Conservation (phyloP, 208 protist genomes). For the Acanthamoeba triangularis region DNA sequence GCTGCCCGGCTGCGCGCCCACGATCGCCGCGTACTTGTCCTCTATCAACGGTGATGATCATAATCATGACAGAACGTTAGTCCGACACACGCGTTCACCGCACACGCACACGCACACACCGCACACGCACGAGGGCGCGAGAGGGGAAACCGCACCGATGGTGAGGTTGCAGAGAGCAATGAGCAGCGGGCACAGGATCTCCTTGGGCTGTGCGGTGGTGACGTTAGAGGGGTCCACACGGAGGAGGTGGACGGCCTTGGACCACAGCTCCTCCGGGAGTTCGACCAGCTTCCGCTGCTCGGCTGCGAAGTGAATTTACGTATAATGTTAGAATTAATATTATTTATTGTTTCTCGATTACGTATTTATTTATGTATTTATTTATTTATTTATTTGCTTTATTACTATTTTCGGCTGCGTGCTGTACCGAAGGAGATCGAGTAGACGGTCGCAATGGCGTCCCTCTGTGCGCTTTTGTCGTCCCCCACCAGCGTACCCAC, state of each 20-base stretch:
- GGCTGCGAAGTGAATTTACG: not conserved
- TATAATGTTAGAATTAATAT: too few species aligned
- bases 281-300: not conserved
- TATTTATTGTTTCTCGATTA: too few species aligned
- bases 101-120: not conserved
- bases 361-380: too few species aligned
- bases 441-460: slow-evolving; percentile 18
- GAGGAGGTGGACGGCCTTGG: not conserved
- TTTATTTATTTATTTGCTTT: too few species aligned
- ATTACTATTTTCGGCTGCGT: too few species aligned
- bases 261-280: slow-evolving; percentile 4
- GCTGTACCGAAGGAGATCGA: not conserved
- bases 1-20: slow-evolving; percentile 13
- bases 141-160: not conserved
- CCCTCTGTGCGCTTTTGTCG: not conserved
- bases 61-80: too few species aligned
- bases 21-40: slow-evolving; percentile 43
- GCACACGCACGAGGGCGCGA: not conserved
- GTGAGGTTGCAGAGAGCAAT: slow-evolving; percentile 7
- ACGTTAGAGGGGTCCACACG: slow-evolving; percentile 22
- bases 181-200: not conserved
- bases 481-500: not conserved
- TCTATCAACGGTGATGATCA: too few species aligned
- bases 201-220: slow-evolving; percentile 2
- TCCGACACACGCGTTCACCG: not conserved